These are phyloP conservation scores for Fraxinus velutina DNA, from an alignment of 305 asterid species.

Conservation along the genomic window DNA sequence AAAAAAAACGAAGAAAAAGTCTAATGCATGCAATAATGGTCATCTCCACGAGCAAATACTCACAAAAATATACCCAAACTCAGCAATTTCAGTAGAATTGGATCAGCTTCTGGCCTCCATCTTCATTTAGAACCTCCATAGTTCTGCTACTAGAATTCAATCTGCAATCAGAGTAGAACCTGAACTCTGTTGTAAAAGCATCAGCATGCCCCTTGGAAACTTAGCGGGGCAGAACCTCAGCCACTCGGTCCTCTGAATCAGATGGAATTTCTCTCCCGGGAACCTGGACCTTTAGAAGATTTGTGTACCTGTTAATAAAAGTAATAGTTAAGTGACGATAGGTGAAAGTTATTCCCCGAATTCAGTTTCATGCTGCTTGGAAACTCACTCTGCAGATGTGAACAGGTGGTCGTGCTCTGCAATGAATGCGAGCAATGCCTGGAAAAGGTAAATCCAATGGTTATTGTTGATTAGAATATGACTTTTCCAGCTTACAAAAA, in stretches of 20 bases:
- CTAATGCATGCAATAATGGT: background rate
- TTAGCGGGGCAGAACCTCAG: slow-evolving; percentile 55
- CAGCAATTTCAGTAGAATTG: slow-evolving; percentile 22
- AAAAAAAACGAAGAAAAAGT: background rate
- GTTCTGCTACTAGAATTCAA: slow-evolving; percentile 11
- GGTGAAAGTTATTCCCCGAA: background rate
- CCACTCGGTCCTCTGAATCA: slow-evolving; percentile 74
- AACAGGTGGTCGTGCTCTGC: slow-evolving; percentile 73
- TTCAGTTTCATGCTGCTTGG: slow-evolving; percentile 1
- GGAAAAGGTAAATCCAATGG: slow-evolving; percentile 24
- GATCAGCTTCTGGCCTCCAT: slow-evolving; percentile 17
- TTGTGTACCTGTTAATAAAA: slow-evolving; percentile 51
- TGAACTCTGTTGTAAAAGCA: slow-evolving; percentile 12
- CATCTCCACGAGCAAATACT: slow-evolving; percentile 25
- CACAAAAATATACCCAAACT: slow-evolving; percentile 28
- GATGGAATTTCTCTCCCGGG: slow-evolving; percentile 94
- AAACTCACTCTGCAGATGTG: slow-evolving; percentile 74
- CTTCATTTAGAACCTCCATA: slow-evolving; percentile 2
- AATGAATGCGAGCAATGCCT: slow-evolving; percentile 94
- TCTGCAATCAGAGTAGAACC: slow-evolving; percentile 13
- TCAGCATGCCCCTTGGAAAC: background rate
- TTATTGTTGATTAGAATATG: slow-evolving; percentile 14
- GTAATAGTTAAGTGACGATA: background rate
- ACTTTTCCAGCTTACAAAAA: background rate
- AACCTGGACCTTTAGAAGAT: slow-evolving; percentile 75